These are phyloP conservation scores for Lasiodiplodia hormozganensis DNA, from an alignment of 2,329 filamentous ascomycete species.

Conservation along the genomic window DNA sequence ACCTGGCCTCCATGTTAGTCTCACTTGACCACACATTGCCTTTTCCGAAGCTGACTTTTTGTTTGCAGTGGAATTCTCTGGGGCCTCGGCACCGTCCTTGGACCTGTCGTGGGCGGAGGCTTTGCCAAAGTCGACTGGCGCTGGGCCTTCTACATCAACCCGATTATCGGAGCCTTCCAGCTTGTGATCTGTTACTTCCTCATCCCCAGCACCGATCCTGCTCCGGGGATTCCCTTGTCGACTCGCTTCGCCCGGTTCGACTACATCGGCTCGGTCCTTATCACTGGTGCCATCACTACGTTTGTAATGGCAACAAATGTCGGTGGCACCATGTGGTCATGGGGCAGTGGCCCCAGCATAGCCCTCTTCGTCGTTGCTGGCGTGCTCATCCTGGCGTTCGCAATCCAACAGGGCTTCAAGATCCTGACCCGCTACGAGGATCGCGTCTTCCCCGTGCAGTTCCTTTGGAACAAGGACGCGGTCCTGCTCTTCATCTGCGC, in stretches of 20 bases:
- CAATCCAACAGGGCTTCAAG: too few species aligned
- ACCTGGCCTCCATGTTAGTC: conserved; percentile 37
- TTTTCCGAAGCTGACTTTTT: too few species aligned
- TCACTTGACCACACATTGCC: conserved; percentile 29
- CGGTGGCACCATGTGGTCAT: too few species aligned
- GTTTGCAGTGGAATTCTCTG: not conserved
- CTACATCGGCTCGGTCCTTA: too few species aligned
- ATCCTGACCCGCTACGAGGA: too few species aligned
- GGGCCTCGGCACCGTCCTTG: conserved; percentile 38
- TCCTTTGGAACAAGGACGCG: conserved; percentile 48
- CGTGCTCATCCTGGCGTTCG: too few species aligned
- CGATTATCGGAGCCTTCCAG: not conserved
- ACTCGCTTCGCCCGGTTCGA: not conserved
- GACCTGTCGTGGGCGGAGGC: conserved; percentile 43
- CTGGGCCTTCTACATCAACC: conserved; percentile 28
- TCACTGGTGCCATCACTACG: too few species aligned
- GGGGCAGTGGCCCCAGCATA: too few species aligned
- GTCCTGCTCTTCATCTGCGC: conserved; percentile 52
- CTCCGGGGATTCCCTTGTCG: not conserved
- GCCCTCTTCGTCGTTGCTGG: too few species aligned
- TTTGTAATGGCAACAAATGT: too few species aligned
- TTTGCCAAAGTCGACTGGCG: conserved; percentile 41
- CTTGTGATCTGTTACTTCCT: not conserved
- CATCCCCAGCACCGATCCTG: conserved; percentile 15
- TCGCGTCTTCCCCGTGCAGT: conserved; percentile 49